phyloP scores from a whole-genome alignment of 1,284 basidiomycete species.

The Leccinum pachyderme region DNA sequence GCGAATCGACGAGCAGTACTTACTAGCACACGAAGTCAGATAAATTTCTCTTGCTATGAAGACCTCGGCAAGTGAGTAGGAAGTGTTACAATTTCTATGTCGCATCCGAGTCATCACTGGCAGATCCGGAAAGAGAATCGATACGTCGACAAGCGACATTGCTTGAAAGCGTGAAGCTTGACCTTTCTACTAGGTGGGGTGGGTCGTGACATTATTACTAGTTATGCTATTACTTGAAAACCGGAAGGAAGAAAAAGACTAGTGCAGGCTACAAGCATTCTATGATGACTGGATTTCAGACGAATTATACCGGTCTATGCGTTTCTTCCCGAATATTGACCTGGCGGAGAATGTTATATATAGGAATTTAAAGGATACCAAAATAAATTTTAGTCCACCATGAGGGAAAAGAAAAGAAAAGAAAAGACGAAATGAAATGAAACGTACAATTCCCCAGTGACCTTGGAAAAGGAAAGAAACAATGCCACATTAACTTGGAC shows the following conservation, averaged over 20 bases:
- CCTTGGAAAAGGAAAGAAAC: not conserved
- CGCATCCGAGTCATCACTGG: too few relatives aligned
- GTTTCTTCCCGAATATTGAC: not conserved
- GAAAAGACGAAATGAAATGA: not conserved
- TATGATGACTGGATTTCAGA: not conserved
- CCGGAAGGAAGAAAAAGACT: not conserved
- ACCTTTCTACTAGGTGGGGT: too few relatives aligned
- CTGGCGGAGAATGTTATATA: not conserved
- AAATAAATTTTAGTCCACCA: not conserved
- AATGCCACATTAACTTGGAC: not conserved
- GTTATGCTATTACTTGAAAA: not conserved
- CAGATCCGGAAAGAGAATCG: too few relatives aligned
- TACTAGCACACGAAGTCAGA: too few relatives aligned
- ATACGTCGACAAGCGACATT: too few relatives aligned
- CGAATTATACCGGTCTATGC: not conserved
- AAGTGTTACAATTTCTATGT: too few relatives aligned
- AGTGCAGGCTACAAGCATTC: conserved; percentile 15
- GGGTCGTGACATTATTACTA: too few relatives aligned
- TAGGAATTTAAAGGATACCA: not conserved
- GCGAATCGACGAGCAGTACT: too few relatives aligned
- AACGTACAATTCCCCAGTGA: not conserved
- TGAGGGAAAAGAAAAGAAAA: not conserved
- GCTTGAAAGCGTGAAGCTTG: too few relatives aligned
- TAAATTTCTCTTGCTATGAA: too few relatives aligned
- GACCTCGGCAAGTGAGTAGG: too few relatives aligned